Evolutionary conservation across 208 protist species (phyloP).

Genomic region (Angomonas deanei): DNA sequence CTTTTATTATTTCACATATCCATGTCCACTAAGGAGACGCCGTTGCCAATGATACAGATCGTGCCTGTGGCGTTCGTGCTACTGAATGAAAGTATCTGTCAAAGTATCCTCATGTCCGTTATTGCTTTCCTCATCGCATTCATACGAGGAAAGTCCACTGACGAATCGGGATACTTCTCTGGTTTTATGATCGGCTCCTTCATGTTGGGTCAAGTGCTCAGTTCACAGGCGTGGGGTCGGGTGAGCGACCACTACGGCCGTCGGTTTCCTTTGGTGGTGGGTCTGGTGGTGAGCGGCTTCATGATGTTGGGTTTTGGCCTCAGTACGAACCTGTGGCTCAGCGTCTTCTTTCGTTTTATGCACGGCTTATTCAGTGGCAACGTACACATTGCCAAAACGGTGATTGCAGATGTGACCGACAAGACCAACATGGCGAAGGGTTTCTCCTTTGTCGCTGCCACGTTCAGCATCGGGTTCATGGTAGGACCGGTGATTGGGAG

Average conservation of each 20-base stretch:
- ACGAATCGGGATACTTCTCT: conserved; percentile 41
- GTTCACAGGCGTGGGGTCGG: conserved; percentile 28
- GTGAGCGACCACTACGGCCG: conserved; percentile 43
- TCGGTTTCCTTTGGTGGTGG: conserved; percentile 26
- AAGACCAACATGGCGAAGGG: conserved; percentile 51
- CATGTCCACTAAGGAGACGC: conserved; percentile 22
- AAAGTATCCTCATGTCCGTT: conserved; percentile 50
- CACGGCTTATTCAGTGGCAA: conserved; percentile 42
- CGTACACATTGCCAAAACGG: conserved; percentile 39
- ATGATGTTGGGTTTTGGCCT: conserved; percentile 42
- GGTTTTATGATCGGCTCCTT: conserved; percentile 42
- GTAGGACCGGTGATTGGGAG: conserved; percentile 40
- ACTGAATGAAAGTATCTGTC: conserved; percentile 43
- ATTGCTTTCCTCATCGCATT: conserved; percentile 31
- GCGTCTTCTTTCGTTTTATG: conserved; percentile 34
- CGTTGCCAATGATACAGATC: conserved; percentile 40
- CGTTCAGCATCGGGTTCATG: conserved; percentile 37
- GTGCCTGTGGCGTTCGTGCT: conserved; percentile 30
- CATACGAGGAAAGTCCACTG: conserved; percentile 17
- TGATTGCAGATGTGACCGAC: conserved; percentile 56
- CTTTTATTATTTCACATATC: neutral
- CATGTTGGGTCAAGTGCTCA: conserved; percentile 51
- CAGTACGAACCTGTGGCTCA: conserved; percentile 25
- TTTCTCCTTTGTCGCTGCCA: conserved; percentile 94
- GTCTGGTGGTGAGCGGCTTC: conserved; percentile 20